phyloP scores from a whole-genome alignment of 169 alveolate genomes.

The Plasmodium knowlesi region DNA sequence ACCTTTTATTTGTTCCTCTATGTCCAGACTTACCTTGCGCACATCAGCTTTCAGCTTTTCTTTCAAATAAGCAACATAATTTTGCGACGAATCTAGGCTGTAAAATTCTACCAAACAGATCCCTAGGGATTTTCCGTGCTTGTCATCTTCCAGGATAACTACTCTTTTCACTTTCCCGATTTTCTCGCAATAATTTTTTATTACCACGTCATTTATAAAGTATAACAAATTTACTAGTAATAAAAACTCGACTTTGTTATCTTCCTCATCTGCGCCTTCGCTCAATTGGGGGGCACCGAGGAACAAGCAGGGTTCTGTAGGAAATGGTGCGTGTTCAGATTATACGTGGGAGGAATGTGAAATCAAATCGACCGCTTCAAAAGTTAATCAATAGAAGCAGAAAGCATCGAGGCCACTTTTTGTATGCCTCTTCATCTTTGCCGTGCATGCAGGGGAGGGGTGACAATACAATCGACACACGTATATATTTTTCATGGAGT shows the following conservation, averaged over 20 bases:
- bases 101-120: conserved; percentile 67
- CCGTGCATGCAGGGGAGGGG: not conserved
- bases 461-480: not conserved
- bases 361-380: not conserved
- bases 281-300: conserved; percentile 68
- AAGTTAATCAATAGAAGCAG: not conserved
- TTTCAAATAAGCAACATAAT: conserved; percentile 47
- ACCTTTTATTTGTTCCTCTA: conserved; percentile 65
- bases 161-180: conserved; percentile 75
- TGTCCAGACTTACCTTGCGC: not conserved
- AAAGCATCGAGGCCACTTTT: not conserved
- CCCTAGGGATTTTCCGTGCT: conserved; percentile 56
- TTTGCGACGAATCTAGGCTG: conserved; percentile 37
- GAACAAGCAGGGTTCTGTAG: conserved; percentile 54
- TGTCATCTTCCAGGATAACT: conserved; percentile 60
- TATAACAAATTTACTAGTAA: conserved; percentile 41
- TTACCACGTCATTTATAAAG: conserved; percentile 57
- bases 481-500: not conserved
- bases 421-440: not conserved
- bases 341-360: not conserved
- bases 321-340: not conserved
- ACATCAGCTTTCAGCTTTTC: conserved; percentile 61
- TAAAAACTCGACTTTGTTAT: conserved; percentile 7
- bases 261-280: conserved; percentile 22
- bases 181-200: conserved; percentile 39